Percentiles rank a stretch among this genome's conserved stretches.
Conservation (phyloP, 1,139 yeast genomes). For the Sugiyamaella japonica region DNA sequence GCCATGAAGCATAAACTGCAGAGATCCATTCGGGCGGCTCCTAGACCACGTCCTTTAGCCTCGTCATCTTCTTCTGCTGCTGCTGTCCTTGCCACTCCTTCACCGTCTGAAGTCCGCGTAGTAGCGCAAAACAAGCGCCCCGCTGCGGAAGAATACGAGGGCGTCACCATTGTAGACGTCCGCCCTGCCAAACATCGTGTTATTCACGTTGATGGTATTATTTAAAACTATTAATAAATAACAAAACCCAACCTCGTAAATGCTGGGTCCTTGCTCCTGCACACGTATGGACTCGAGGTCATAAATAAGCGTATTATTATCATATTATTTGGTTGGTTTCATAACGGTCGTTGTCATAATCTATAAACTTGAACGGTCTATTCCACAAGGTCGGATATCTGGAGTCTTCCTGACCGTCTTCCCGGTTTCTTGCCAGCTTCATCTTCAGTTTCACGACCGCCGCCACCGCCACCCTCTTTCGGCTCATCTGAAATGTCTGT, state of each 20-base stretch:
- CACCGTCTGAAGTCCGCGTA: constrained; percentile 15
- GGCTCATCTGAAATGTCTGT: not conserved
- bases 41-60: not conserved
- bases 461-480: not conserved
- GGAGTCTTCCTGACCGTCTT: constrained; percentile 31
- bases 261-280: no score
- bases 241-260: constrained; percentile 9
- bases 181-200: constrained; percentile 19
- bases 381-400: constrained; percentile 41
- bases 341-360: constrained; percentile 12
- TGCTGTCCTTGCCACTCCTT: constrained; percentile 19
- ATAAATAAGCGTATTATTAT: constrained; percentile 9
- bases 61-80: constrained; percentile 6
- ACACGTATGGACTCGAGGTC: constrained; percentile 1
- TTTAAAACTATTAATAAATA: constrained; percentile 10
- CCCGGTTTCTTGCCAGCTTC: not conserved
- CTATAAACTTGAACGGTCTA: constrained; percentile 6
- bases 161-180: constrained; percentile 13
- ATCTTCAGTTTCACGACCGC: constrained; percentile 1
- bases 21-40: not conserved
- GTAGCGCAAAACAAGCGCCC: constrained; percentile 4
- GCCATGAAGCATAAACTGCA: constrained; percentile 14
- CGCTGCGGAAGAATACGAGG: constrained; percentile 15
- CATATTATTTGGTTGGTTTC: no score
- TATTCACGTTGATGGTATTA: constrained; percentile 12